These are phyloP conservation scores for Rhododendron ferrugineum DNA, from an alignment of 148 eudicot species.

Conservation along the genomic window DNA sequence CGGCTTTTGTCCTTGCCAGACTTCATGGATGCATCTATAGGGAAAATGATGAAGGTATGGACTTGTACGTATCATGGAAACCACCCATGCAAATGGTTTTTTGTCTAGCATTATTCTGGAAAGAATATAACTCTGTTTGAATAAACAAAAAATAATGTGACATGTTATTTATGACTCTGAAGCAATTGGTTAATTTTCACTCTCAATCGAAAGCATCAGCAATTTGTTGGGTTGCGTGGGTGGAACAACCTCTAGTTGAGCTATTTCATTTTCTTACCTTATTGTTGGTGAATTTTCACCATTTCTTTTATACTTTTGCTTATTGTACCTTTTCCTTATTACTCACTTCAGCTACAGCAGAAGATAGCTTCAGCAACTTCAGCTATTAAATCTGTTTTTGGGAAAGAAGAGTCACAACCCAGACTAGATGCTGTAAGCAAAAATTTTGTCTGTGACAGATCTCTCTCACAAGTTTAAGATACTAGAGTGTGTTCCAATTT, in stretches of 20 bases:
- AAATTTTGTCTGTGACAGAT: neutral
- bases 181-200: neutral
- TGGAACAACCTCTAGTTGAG: neutral
- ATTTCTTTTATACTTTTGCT: neutral
- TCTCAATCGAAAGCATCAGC: neutral
- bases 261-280: neutral
- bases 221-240: neutral
- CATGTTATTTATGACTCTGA: neutral
- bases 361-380: slow-evolving; percentile 79
- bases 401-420: slow-evolving; percentile 39
- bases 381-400: slow-evolving; percentile 77
- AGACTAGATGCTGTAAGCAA: slow-evolving; percentile 52
- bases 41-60: slow-evolving; percentile 71
- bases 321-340: neutral
- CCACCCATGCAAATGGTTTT: neutral
- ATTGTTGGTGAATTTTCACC: neutral
- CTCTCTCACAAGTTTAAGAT: neutral
- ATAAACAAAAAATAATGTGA: neutral
- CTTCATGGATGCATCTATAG: slow-evolving; percentile 83
- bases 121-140: neutral
- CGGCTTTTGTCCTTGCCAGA: slow-evolving; percentile 87
- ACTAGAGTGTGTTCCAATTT: neutral
- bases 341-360: slow-evolving; percentile 56
- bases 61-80: neutral
- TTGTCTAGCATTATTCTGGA: neutral